These are phyloP conservation scores for Puccinia novopanici DNA, from an alignment of 1,284 basidiomycete species.

Conservation along the genomic window DNA sequence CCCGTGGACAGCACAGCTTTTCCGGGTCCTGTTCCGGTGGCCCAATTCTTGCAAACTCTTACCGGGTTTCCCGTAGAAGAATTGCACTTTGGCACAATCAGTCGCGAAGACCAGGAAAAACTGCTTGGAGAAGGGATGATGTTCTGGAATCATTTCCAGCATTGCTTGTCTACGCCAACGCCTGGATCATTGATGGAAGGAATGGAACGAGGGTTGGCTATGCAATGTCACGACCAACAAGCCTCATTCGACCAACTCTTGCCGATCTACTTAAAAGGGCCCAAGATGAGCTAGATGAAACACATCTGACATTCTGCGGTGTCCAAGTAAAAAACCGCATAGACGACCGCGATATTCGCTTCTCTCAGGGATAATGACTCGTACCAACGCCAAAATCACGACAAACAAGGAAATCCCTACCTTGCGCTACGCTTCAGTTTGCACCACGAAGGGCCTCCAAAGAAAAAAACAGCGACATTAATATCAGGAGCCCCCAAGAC, in stretches of 20 bases:
- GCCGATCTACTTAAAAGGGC: too few relatives aligned
- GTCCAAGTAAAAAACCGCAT: neutral
- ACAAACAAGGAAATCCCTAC: neutral
- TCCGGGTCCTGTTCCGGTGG: neutral
- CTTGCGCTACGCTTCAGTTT: neutral
- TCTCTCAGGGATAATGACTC: neutral
- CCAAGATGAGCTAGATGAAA: too few relatives aligned
- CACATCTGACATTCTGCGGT: too few relatives aligned
- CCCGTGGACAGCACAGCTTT: neutral
- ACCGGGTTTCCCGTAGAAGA: too few relatives aligned
- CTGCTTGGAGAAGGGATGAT: neutral
- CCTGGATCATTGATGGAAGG: constrained; percentile 1
- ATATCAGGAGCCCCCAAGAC: neutral
- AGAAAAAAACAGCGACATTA: neutral
- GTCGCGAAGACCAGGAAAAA: neutral
- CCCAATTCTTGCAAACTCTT: too few relatives aligned
- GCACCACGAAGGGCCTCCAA: neutral
- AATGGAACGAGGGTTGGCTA: neutral
- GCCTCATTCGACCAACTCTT: too few relatives aligned
- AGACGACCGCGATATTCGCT: neutral
- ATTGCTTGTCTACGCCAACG: neutral
- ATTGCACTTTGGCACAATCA: too few relatives aligned
- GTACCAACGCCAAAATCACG: neutral
- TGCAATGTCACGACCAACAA: neutral
- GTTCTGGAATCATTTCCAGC: neutral